A percentile compares a stretch with the other conserved stretches of the same genome.
These are phyloP conservation scores for Glycine tomentella DNA, from an alignment of 306 rosid species.

Conservation along the genomic window DNA sequence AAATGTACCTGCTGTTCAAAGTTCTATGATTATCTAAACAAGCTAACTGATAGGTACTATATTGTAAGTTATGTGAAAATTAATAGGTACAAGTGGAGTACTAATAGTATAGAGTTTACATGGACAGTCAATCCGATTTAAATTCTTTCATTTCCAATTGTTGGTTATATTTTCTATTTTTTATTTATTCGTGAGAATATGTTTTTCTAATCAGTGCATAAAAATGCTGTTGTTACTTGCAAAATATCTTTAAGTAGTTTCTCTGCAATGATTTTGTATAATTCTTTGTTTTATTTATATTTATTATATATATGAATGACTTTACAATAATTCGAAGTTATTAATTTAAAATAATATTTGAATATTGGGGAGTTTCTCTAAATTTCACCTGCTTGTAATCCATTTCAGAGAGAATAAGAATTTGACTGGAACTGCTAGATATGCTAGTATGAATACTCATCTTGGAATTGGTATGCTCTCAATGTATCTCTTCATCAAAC, in stretches of 20 bases:
- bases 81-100: neutral
- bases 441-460: conserved; percentile 98
- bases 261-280: conserved; percentile 1
- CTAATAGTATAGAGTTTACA: neutral
- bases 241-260: conserved; percentile 12
- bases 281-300: conserved; percentile 7
- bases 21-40: neutral
- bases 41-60: neutral
- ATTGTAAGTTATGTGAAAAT: neutral
- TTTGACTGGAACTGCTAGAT: conserved; percentile 98
- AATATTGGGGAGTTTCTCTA: conserved; percentile 24
- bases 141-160: neutral
- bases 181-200: neutral
- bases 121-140: neutral
- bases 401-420: conserved; percentile 88
- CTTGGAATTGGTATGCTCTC: conserved; percentile 83
- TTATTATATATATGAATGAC: neutral
- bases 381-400: conserved; percentile 45
- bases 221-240: neutral
- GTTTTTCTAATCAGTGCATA: conserved; percentile 24
- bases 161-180: neutral
- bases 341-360: conserved; percentile 11
- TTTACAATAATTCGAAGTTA: conserved; percentile 9
- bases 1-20: neutral
- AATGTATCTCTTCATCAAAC: conserved; percentile 35